phyloP scores from a whole-genome alignment of 2,329 filamentous ascomycete genomes.

The Blastomyces silverae region DNA sequence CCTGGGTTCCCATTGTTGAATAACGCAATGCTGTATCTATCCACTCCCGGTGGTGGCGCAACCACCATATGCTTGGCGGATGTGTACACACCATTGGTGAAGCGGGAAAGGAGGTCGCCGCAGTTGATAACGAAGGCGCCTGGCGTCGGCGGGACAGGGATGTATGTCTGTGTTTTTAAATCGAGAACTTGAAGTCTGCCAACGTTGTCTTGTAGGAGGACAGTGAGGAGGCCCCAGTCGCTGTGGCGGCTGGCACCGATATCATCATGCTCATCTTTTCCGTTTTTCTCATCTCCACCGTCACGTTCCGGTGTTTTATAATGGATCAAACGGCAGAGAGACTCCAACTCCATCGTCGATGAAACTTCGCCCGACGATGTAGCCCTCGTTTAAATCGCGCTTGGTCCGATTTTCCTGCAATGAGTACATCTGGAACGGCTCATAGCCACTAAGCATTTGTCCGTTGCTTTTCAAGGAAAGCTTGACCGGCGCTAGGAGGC shows the following conservation, averaged over 20 bases:
- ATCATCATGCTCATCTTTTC: background rate
- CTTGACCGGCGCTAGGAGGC: background rate
- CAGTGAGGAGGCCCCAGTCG: slow-evolving; percentile 50
- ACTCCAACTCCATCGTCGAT: slow-evolving; percentile 8
- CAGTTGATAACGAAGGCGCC: slow-evolving; percentile 48
- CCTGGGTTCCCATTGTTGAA: slow-evolving; percentile 52
- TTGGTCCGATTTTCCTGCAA: slow-evolving; percentile 5
- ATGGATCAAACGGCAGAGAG: slow-evolving; percentile 11
- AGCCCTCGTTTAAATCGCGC: slow-evolving; percentile 12
- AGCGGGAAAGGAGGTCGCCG: slow-evolving; percentile 45
- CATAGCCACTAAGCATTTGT: slow-evolving; percentile 11
- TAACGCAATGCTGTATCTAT: slow-evolving; percentile 51
- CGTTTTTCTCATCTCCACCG: background rate
- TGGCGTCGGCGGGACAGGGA: slow-evolving; percentile 39
- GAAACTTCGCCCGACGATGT: slow-evolving; percentile 1
- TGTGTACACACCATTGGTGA: slow-evolving; percentile 44
- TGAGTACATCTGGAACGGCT: slow-evolving; percentile 3
- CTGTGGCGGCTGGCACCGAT: slow-evolving; percentile 34
- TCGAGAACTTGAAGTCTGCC: slow-evolving; percentile 50
- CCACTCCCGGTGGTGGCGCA: slow-evolving; percentile 26
- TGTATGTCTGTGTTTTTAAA: slow-evolving; percentile 40
- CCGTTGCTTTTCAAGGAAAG: background rate
- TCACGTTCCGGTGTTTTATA: slow-evolving; percentile 1
- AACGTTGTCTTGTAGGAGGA: slow-evolving; percentile 48
- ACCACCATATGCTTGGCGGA: slow-evolving; percentile 44